Evolutionary conservation across 176 grass and related monocot species (phyloP), one percentile per base, ranked within the genome.

Genomic region (Carex cristatella): DNA sequence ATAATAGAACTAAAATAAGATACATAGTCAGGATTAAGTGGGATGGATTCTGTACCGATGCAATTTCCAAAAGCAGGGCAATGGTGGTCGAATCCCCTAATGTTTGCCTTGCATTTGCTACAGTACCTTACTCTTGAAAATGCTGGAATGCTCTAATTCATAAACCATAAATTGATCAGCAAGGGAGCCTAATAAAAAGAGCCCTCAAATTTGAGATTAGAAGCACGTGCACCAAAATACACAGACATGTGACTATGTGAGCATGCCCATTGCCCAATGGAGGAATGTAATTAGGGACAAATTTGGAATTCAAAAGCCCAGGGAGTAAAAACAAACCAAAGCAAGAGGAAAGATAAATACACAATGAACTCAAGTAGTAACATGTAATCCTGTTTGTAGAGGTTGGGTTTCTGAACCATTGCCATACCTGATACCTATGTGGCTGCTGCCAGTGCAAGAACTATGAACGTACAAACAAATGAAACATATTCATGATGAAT

Each of bases 61-160:
- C 96, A 99, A 86, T 93, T 99, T 64, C 93, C 93, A 91, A 99
- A 95, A 79, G 93, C 96, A 84, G 96, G 90, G 55, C 93, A 99
- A 82, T 99, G 93, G 58, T 99, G 91, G 35, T 99, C 96, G 81
- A 95, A 99, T 83, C 88, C 93, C 84, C 87, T 92, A 89, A 94
- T 84, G 65, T 86, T 89, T 86, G 85, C 79, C 88, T 94, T 95
- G 83, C 93, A 99, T 59, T 65, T 90, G 61, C 80, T 92, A 82
- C 96, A 99, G 58, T 95, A 77, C 79, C 91, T 99, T 59, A 95
- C 70, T 70, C 93, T 89, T 87, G 91, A 86, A 76, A 94, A 89
- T 15, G 84, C 84, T 80, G 93, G 85, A 71, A 91, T 81, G 74
- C 88, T 94, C 96, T 99, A 87, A 27, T 59, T 61, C 67, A 86